Evolutionary conservation across 164 flowering plant species (phyloP).

Genomic region (Amborella trichopoda): DNA sequence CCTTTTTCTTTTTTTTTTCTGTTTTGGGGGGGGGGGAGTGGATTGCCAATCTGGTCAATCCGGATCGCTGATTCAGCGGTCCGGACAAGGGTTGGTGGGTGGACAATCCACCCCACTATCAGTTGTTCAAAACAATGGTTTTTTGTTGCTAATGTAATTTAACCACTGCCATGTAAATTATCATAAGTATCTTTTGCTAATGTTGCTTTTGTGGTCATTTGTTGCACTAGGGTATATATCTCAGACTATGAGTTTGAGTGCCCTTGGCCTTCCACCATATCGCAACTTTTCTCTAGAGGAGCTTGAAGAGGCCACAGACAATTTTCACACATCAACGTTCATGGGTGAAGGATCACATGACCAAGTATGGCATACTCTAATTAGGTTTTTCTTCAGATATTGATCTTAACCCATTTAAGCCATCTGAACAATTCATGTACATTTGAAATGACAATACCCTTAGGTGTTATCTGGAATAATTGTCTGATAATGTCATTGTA

Average conservation of each 20-base stretch:
- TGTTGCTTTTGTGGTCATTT: too few relatives aligned
- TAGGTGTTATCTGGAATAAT: not conserved
- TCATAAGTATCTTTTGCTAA: not conserved
- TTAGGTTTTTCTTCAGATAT: not conserved
- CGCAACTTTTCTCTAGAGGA: conserved; percentile 79
- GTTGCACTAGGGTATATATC: conserved; percentile 59
- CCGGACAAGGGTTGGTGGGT: not conserved
- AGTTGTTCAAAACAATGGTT: not conserved
- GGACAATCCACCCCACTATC: not conserved
- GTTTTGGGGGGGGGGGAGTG: too few relatives aligned
- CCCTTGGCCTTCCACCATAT: conserved; percentile 76
- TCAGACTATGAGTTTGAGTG: conserved; percentile 68
- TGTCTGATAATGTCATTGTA: too few relatives aligned
- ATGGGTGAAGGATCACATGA: conserved; percentile 88
- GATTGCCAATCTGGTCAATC: not conserved
- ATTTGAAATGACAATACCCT: too few relatives aligned
- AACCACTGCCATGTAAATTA: not conserved
- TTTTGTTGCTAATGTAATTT: not conserved
- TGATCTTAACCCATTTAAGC: not conserved
- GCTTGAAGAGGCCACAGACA: conserved; percentile 75
- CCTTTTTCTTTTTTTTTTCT: too few relatives aligned
- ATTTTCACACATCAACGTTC: conserved; percentile 60
- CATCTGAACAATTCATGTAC: not conserved
- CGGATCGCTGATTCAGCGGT: not conserved
- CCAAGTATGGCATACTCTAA: conserved; percentile 34